Percentiles rank a stretch among this genome's conserved stretches.
phyloP scores from a whole-genome alignment of 1,139 yeast genomes.

The Candida tunisiensis region DNA sequence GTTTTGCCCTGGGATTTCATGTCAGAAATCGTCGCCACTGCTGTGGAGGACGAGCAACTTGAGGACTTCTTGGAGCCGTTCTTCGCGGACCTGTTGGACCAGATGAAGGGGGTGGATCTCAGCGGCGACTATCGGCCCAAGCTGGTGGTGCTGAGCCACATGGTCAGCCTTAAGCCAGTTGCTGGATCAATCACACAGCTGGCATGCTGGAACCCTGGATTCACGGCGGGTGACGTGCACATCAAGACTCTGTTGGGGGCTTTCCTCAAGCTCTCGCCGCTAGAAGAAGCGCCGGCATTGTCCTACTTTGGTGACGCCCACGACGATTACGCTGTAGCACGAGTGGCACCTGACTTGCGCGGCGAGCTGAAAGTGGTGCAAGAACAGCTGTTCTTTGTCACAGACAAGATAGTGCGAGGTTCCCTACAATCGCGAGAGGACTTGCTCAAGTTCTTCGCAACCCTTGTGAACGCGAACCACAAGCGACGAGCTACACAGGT shows the following conservation, averaged over 20 bases:
- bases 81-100: neutral
- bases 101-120: conserved; percentile 3
- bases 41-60: neutral
- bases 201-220: conserved; percentile 29
- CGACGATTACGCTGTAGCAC: conserved; percentile 3
- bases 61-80: conserved; percentile 1
- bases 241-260: conserved; percentile 59
- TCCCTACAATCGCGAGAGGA: conserved; percentile 45
- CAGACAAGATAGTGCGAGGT: conserved; percentile 66
- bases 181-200: conserved; percentile 44
- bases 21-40: too few species aligned
- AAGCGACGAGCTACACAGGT: conserved; percentile 80
- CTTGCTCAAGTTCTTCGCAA: conserved; percentile 52
- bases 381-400: conserved; percentile 37
- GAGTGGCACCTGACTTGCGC: conserved; percentile 4
- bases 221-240: conserved; percentile 34
- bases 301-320: conserved; percentile 3
- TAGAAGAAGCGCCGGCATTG: conserved; percentile 23
- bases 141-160: conserved; percentile 37
- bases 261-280: conserved; percentile 57
- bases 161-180: conserved; percentile 44
- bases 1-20: conserved; percentile 1
- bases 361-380: conserved; percentile 15
- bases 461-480: conserved; percentile 63
- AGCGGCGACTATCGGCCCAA: conserved; percentile 30